A percentile compares a stretch with the other conserved stretches of the same genome.
These are phyloP conservation scores for Eimeria sp. DNA, from an alignment of 169 alveolate genomes.

Conservation along the genomic window DNA sequence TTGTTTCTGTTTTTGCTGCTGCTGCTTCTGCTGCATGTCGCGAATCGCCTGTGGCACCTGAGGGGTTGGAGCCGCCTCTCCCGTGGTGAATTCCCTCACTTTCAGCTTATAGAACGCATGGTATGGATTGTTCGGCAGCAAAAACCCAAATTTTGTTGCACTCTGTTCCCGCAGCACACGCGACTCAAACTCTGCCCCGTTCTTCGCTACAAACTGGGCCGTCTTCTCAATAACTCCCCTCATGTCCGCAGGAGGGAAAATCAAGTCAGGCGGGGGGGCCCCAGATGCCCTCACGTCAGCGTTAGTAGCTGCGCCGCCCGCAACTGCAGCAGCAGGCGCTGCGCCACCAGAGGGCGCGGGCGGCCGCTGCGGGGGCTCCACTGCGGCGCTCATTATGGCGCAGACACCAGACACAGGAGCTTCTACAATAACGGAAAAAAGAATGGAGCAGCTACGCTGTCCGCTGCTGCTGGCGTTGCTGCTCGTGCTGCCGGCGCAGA, in stretches of 20 bases:
- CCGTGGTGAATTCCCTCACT: slow-evolving; percentile 89
- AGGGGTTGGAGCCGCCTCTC: slow-evolving; percentile 89
- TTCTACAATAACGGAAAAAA: neutral
- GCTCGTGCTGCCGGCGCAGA: slow-evolving; percentile 3
- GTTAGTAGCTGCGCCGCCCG: neutral
- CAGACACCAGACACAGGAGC: neutral
- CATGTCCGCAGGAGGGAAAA: slow-evolving; percentile 94
- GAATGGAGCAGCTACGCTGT: neutral
- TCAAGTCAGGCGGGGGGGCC: slow-evolving; percentile 83
- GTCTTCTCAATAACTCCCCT: slow-evolving; percentile 94
- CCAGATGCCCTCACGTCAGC: neutral
- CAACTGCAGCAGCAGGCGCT: slow-evolving; percentile 11
- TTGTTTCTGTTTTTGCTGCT: slow-evolving; percentile 85
- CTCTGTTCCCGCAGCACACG: slow-evolving; percentile 91
- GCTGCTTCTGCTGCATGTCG: slow-evolving; percentile 88
- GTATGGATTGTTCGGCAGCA: slow-evolving; percentile 92
- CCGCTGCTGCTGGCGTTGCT: neutral
- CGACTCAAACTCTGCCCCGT: slow-evolving; percentile 94
- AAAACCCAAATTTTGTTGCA: slow-evolving; percentile 90
- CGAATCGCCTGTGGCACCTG: slow-evolving; percentile 89
- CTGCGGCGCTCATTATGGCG: slow-evolving; percentile 76
- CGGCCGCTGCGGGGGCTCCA: slow-evolving; percentile 71
- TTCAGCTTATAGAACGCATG: slow-evolving; percentile 91
- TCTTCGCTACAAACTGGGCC: slow-evolving; percentile 95
- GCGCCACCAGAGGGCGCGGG: slow-evolving; percentile 2